These are phyloP conservation scores for Musa schizocarpa DNA, from an alignment of 176 grass and related monocot genomes.

Conservation along the genomic window DNA sequence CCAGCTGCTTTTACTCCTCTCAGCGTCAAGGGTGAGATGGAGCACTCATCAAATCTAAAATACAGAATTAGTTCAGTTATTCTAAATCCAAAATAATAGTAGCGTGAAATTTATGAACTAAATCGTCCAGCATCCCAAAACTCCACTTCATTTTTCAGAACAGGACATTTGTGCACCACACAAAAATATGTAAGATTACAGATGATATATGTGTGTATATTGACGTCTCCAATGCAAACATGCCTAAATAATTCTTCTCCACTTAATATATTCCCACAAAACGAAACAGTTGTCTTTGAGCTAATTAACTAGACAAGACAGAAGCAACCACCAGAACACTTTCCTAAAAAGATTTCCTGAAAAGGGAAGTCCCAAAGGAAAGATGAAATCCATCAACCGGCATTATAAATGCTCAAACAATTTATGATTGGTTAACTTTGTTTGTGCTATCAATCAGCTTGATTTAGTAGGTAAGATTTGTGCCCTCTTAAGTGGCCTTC, in stretches of 20 bases:
- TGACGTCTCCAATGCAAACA: background rate
- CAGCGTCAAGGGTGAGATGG: slow-evolving; percentile 43
- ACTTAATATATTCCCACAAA: background rate
- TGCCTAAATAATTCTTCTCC: background rate
- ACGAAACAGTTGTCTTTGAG: background rate
- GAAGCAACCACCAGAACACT: background rate
- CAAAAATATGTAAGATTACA: background rate
- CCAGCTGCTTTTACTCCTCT: slow-evolving; percentile 63
- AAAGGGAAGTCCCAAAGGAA: too few relatives aligned
- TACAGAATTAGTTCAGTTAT: slow-evolving; percentile 5
- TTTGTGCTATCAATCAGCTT: background rate
- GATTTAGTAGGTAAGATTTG: background rate
- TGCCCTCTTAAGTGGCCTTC: background rate
- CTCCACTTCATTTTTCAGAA: background rate
- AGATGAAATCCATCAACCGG: too few relatives aligned
- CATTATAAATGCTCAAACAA: too few relatives aligned
- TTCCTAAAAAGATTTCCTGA: too few relatives aligned
- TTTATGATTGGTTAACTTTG: background rate
- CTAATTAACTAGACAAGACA: too few relatives aligned
- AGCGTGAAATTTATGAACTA: background rate
- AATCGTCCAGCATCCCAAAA: background rate
- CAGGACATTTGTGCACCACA: background rate
- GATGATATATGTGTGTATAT: background rate
- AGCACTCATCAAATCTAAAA: slow-evolving; percentile 63
- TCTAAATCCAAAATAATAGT: background rate